Evolutionary conservation across 1,284 basidiomycete genomes (phyloP).

Genomic region (Microbotryum intermedium): DNA sequence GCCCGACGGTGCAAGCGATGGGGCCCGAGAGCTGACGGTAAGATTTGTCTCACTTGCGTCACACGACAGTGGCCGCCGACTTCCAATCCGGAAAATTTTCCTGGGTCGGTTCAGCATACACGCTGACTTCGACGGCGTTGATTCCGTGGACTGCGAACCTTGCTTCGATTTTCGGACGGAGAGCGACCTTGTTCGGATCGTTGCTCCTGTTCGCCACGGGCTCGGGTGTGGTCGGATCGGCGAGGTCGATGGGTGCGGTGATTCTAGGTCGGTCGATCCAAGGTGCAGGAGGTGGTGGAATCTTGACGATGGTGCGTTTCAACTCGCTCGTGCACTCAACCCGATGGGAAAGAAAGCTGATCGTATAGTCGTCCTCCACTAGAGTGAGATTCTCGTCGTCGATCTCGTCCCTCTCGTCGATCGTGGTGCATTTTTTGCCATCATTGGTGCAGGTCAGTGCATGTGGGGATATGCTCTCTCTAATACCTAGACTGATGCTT

Average conservation of each 20-base stretch:
- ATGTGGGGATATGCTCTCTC: too few species aligned
- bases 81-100: constrained; percentile 22
- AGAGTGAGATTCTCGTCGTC: constrained; percentile 27
- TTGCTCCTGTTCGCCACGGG: constrained; percentile 39
- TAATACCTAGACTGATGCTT: not conserved
- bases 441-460: constrained; percentile 20
- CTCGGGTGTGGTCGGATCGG: constrained; percentile 38
- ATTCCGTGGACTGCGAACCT: constrained; percentile 30
- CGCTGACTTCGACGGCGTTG: constrained; percentile 32
- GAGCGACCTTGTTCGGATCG: constrained; percentile 35
- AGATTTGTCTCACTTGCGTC: not conserved
- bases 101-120: constrained; percentile 33
- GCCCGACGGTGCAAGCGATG: too few species aligned
- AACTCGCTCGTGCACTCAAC: not conserved
- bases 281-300: constrained; percentile 36
- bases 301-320: constrained; percentile 21
- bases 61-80: constrained; percentile 21
- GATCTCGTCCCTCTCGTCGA: constrained; percentile 31
- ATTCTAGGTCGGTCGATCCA: constrained; percentile 37
- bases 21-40: not conserved
- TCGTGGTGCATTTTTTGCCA: constrained; percentile 27
- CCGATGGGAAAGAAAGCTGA: not conserved
- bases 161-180: constrained; percentile 30
- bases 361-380: not conserved
- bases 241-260: constrained; percentile 35